These are phyloP conservation scores for Buddleja alternifolia DNA, from an alignment of 257 asterid genomes.

Conservation along the genomic window DNA sequence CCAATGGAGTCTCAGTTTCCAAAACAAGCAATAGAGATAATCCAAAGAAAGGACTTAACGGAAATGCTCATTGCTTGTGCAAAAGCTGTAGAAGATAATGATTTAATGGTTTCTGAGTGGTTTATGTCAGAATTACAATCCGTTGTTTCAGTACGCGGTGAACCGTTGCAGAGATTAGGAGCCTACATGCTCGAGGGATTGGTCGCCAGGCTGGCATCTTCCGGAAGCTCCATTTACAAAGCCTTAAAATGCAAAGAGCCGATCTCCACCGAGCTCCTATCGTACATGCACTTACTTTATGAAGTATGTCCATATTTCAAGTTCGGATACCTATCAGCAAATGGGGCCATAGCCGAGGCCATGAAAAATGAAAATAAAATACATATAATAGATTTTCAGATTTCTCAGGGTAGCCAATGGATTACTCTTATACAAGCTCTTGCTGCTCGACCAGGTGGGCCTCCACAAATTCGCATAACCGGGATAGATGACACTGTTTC, in stretches of 20 bases:
- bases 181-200: constrained; percentile 45
- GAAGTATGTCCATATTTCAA: constrained; percentile 44
- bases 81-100: constrained; percentile 26
- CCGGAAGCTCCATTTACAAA: constrained; percentile 39
- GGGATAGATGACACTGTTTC: constrained; percentile 39
- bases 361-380: constrained; percentile 31
- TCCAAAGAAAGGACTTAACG: constrained; percentile 22
- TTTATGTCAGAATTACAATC: constrained; percentile 31
- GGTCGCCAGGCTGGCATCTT: constrained; percentile 36
- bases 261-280: constrained; percentile 29
- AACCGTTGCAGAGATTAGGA: constrained; percentile 37
- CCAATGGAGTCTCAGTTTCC: constrained; percentile 23
- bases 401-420: constrained; percentile 43
- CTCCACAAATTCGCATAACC: constrained; percentile 39
- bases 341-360: constrained; percentile 47
- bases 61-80: constrained; percentile 36
- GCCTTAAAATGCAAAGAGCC: constrained; percentile 40
- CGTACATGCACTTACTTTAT: constrained; percentile 40
- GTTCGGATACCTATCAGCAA: constrained; percentile 41
- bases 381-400: constrained; percentile 40
- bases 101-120: constrained; percentile 25
- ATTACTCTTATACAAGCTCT: constrained; percentile 40
- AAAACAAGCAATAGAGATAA: constrained; percentile 24
- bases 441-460: constrained; percentile 38
- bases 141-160: constrained; percentile 36